Percentiles rank a stretch among this genome's conserved stretches.
phyloP scores from a whole-genome alignment of 441 rosid genomes.

The Gossypium gossypioides region DNA sequence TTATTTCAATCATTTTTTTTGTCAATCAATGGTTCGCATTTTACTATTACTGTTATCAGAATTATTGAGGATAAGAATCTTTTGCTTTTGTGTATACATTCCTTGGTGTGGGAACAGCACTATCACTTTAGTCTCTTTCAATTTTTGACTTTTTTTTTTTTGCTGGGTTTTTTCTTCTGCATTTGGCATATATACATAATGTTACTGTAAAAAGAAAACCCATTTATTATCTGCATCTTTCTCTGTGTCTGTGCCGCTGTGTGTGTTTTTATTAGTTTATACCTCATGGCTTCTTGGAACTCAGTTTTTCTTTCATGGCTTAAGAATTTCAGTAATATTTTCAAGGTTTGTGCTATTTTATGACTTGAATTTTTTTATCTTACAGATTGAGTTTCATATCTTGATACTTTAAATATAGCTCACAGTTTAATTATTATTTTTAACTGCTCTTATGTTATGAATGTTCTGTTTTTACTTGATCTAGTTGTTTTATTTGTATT shows the following conservation, averaged over 20 bases:
- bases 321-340: slow-evolving; percentile 18
- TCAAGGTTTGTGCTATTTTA: slow-evolving; percentile 21
- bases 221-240: not conserved
- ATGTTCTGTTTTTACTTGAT: not conserved
- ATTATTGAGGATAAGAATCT: not conserved
- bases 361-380: not conserved
- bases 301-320: slow-evolving; percentile 22
- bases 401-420: not conserved
- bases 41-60: not conserved
- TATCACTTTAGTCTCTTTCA: not conserved
- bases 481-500: not conserved
- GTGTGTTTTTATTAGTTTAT: not conserved
- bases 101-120: not conserved
- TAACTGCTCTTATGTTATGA: not conserved
- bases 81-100: not conserved
- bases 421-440: not conserved
- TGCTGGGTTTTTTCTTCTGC: not conserved
- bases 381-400: not conserved
- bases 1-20: not conserved
- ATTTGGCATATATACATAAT: not conserved
- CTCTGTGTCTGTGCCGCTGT: not conserved
- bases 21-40: not conserved
- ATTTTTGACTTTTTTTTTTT: not conserved
- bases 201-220: not conserved
- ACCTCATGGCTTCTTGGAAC: slow-evolving; percentile 30